A percentile compares a stretch with the other conserved stretches of the same genome.
Conservation (phyloP, 208 protist genomes). For the Trypanosoma congolense region DNA sequence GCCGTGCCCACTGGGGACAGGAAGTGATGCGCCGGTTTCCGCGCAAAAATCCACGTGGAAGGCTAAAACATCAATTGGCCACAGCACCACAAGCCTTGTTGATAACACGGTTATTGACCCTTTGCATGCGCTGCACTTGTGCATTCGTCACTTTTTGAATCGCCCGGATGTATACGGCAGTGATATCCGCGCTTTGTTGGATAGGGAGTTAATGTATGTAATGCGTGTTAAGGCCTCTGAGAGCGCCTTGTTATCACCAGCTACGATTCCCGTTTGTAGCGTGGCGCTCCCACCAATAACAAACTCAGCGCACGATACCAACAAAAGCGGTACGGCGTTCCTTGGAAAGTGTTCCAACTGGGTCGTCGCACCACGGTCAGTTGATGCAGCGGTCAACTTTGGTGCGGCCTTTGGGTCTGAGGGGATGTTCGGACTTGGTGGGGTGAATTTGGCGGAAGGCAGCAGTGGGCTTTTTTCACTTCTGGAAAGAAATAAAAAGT, state of each 20-base stretch:
- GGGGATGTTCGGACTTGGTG: constrained; percentile 28
- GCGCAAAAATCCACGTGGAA: no score
- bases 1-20: no score
- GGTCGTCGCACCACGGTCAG: constrained; percentile 15
- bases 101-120: constrained; percentile 59
- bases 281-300: constrained; percentile 12
- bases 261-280: constrained; percentile 11
- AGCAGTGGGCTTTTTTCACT: constrained; percentile 18
- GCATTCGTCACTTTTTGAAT: constrained; percentile 65
- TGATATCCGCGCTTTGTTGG: constrained; percentile 57
- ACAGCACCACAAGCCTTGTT: background rate
- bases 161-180: constrained; percentile 79
- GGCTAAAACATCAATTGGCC: background rate
- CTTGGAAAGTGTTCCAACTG: constrained; percentile 18
- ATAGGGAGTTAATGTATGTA: constrained; percentile 71
- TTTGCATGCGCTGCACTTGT: constrained; percentile 61
- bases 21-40: no score
- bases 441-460: constrained; percentile 16
- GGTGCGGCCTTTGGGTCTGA: constrained; percentile 3
- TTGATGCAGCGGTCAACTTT: constrained; percentile 12
- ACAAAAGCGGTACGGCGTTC: constrained; percentile 5
- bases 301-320: background rate
- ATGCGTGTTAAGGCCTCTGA: constrained; percentile 77
- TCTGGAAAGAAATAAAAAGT: constrained; percentile 14
- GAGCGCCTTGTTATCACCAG: constrained; percentile 29